Percentiles rank a stretch among this genome's conserved stretches.
These are phyloP conservation scores for Hyphopichia buzzinii DNA, from an alignment of 1,139 yeast species.

Conservation along the genomic window DNA sequence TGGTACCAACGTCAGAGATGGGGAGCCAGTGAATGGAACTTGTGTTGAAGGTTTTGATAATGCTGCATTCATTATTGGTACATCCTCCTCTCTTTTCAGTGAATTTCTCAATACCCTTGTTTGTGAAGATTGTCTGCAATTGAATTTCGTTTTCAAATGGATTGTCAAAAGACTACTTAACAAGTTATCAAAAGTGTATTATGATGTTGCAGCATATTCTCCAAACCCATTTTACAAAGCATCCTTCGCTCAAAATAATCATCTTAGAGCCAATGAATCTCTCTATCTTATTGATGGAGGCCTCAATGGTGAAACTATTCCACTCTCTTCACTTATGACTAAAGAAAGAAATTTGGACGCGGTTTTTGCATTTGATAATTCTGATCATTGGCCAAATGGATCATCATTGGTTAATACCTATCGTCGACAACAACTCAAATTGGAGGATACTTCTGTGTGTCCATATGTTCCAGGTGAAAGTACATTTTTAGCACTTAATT, in stretches of 20 bases:
- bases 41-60: slow-evolving; percentile 75
- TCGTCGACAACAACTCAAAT: slow-evolving; percentile 29
- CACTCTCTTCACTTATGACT: slow-evolving; percentile 34
- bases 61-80: slow-evolving; percentile 74
- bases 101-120: slow-evolving; percentile 62
- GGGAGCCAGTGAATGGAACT: slow-evolving; percentile 21
- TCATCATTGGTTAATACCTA: slow-evolving; percentile 31
- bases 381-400: slow-evolving; percentile 36
- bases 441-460: slow-evolving; percentile 27
- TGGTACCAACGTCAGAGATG: slow-evolving; percentile 33
- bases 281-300: slow-evolving; percentile 45
- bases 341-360: slow-evolving; percentile 36
- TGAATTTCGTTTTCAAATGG: slow-evolving; percentile 47
- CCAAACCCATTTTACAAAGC: slow-evolving; percentile 56
- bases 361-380: slow-evolving; percentile 38
- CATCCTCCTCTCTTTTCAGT: slow-evolving; percentile 78
- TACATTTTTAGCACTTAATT: slow-evolving; percentile 31
- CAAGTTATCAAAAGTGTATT: slow-evolving; percentile 38
- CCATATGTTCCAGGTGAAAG: slow-evolving; percentile 38
- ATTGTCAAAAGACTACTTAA: slow-evolving; percentile 44
- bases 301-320: slow-evolving; percentile 37
- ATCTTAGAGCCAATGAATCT: slow-evolving; percentile 29
- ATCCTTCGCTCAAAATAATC: slow-evolving; percentile 34
- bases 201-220: slow-evolving; percentile 39
- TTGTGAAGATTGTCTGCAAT: slow-evolving; percentile 41